Percentiles rank a stretch among this genome's conserved stretches.
Evolutionary conservation across 257 asterid genomes (phyloP).

Genomic region (Anisodus tanguticus): DNA sequence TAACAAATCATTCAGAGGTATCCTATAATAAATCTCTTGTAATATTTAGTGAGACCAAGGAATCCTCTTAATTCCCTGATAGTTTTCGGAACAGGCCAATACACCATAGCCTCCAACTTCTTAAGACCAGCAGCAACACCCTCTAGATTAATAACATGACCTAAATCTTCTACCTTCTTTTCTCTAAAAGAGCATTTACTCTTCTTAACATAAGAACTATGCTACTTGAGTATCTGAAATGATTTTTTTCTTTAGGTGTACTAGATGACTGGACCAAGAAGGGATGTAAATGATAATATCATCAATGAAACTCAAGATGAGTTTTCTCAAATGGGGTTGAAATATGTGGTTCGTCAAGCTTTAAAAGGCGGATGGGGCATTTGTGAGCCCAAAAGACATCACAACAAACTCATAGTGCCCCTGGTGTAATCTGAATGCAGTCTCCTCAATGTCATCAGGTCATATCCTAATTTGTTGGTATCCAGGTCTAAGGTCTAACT

Average conservation of each 20-base stretch:
- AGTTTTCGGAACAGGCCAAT: not conserved
- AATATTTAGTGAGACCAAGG: not conserved
- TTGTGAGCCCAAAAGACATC: too few species aligned
- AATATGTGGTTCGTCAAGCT: not conserved
- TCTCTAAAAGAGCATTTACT: not conserved
- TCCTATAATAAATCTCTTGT: too few species aligned
- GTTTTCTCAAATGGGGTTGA: not conserved
- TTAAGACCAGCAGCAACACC: not conserved
- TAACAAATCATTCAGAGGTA: not conserved
- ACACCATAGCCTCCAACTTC: not conserved
- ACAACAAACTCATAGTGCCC: too few species aligned
- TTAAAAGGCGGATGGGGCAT: too few species aligned
- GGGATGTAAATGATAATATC: not conserved
- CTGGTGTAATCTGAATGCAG: too few species aligned
- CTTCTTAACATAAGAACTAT: not conserved
- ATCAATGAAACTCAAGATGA: not conserved
- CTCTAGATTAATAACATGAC: not conserved
- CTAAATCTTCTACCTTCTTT: not conserved
- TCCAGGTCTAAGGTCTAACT: too few species aligned
- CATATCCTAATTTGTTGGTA: too few species aligned
- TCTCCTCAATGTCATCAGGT: too few species aligned
- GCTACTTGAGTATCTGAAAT: too few species aligned
- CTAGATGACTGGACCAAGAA: not conserved
- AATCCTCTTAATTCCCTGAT: not conserved
- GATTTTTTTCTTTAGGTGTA: not conserved